Evolutionary conservation across 1,284 basidiomycete species (phyloP), one percentile per base, ranked within the genome.

Genomic region (Leccinum angustisporum): DNA sequence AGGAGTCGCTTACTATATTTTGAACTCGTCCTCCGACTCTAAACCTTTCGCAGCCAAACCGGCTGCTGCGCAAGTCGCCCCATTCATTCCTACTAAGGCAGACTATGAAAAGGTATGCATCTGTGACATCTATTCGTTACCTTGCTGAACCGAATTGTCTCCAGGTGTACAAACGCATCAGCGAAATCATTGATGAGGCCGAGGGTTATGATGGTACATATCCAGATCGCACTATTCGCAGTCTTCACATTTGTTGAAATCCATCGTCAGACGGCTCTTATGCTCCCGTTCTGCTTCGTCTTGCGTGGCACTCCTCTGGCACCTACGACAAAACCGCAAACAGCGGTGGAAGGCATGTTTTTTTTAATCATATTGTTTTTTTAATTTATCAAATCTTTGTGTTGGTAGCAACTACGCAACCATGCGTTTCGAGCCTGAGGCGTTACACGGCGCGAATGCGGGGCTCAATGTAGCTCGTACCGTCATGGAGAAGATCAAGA

Each of bases 271-370:
- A 97, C 73, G 95, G 95, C 33, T 95, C 93, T 9, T 95, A 91
- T 68, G 95, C 89, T 18, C 95, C 95, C 51, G 88, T 98, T 52
- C 77, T 98, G 60, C 83, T 99, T 61, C 94, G 97, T 75, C 87
- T 98, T 60, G 96, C 95, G 31, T 98, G 96, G 94, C 94, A 96
- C 76, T 75, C 88, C 11, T 91, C 92, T 54, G 96, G 96, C 56
- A 98, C 96, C 1, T 96, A 91, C 72, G 91, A 96, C 79, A 94
- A 95, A 82, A 84, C 90, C 2, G 81, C 86, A 67, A 87, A 88
- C 67, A 91, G 93, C 18, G 96, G 97, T 66, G 96, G 96, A 74
- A 92, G 91, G 91, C 86, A 66, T 56, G 80, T 71, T n/a, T 25
- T 4, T 40, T 71, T 25, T 4, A 59, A n/a, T 54, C 16, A 14